Evolutionary conservation across 495 filamentous ascomycete species (phyloP), one percentile per base, ranked within the genome.

Genomic region (Polyplosphaeria fusca): DNA sequence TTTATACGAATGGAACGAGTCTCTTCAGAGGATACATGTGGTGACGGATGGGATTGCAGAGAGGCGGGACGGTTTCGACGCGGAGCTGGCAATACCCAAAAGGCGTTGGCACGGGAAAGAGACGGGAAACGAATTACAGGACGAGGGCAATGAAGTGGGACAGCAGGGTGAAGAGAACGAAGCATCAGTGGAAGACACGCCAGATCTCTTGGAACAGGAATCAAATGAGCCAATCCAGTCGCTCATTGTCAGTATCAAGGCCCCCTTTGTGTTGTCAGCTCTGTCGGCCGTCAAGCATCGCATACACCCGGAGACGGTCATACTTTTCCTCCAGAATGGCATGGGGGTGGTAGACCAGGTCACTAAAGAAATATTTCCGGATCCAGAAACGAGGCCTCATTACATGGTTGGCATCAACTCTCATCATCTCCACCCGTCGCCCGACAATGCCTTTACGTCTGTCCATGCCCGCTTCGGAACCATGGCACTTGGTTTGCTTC

Each of bases 271-370:
- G 0, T 60, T 82, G 9, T 60, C 72, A 2, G 83, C 84, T 2
- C 64, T 97, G 16, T 52, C 67, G 23, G 56, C 68, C 1, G 75
- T 96, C 38, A 69, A 68, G 4, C 77, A 88, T 57, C 79, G 89
- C 7, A 73, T 98, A n/a, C 81, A 81, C 27, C 71, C 76, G 3
- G 73, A 80, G 13, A 89, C 89, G 2, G 91, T 91, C 0, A 78
- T 98, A 26, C 77, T 86, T 35, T 81, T 98, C 20, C 64, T 95
- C 3, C 87, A 94, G 47, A 88, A 92, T 43, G 91, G 89, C 3
- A 80, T 97, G 74, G 92, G 91, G 1, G 68, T 86, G 2, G 71
- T 90, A 24, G 88, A 96, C n/a, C 76, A 79, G 30, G 71, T 96
- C 18, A 87, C 88, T 58, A 61, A 77, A 9, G 51, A 72, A 1